Evolutionary conservation across 768 basidiomycete species (phyloP).

Genomic region (Suillus luteus): DNA sequence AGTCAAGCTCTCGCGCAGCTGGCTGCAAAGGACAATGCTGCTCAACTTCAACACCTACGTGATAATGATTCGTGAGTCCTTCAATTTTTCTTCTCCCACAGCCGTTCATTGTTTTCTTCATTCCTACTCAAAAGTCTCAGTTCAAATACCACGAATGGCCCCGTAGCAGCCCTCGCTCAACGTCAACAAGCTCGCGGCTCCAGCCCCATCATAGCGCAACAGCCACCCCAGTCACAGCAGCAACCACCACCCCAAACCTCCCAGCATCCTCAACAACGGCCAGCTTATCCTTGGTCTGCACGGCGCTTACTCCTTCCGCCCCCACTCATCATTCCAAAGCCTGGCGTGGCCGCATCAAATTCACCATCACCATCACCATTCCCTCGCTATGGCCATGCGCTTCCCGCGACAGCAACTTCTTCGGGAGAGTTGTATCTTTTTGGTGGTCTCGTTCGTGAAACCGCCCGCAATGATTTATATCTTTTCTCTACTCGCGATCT

Average conservation of each 20-base stretch:
- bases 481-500: conserved; percentile 81
- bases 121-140: conserved; percentile 13
- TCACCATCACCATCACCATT: conserved; percentile 86
- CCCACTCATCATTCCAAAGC: conserved; percentile 63
- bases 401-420: conserved; percentile 76
- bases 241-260: conserved; percentile 30
- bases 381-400: conserved; percentile 93
- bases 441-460: conserved; percentile 92
- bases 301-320: conserved; percentile 72
- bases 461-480: conserved; percentile 91
- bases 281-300: conserved; percentile 83
- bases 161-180: conserved; percentile 28
- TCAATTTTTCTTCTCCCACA: conserved; percentile 2
- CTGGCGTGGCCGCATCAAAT: conserved; percentile 62
- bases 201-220: conserved; percentile 33
- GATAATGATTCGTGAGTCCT: conserved; percentile 40
- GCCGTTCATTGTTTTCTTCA: conserved; percentile 1
- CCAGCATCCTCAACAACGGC: conserved; percentile 45
- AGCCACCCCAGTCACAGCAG: conserved; percentile 28
- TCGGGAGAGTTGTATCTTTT: conserved; percentile 94
- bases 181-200: conserved; percentile 39
- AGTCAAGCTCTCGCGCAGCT: conserved; percentile 70
- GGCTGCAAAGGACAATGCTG: conserved; percentile 33
- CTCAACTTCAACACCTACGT: conserved; percentile 23
- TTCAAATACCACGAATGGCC: conserved; percentile 24